Percentiles rank a stretch among this genome's conserved stretches.
These are phyloP conservation scores for Senna tora DNA, from an alignment of 306 rosid genomes.

Conservation along the genomic window DNA sequence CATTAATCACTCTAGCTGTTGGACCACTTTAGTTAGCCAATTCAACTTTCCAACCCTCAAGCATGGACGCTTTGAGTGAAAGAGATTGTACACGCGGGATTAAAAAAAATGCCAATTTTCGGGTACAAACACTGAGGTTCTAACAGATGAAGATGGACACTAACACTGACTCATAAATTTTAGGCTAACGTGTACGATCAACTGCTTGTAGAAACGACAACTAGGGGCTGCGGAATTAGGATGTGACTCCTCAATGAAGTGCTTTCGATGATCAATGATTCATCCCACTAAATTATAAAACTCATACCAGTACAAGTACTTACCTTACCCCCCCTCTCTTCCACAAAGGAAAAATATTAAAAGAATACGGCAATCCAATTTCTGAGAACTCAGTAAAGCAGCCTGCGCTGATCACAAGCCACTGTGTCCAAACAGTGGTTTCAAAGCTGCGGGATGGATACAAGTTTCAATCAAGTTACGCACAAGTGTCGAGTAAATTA, in stretches of 20 bases:
- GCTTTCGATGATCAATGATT: constrained; percentile 37
- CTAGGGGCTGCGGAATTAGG: constrained; percentile 34
- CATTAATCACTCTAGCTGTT: constrained; percentile 23
- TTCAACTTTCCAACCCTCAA: constrained; percentile 11
- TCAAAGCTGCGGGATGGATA: constrained; percentile 24
- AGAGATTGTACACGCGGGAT: background rate
- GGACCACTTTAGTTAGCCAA: constrained; percentile 32
- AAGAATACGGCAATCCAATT: background rate
- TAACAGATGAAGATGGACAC: constrained; percentile 24
- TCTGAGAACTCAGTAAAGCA: constrained; percentile 23
- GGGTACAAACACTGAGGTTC: constrained; percentile 20
- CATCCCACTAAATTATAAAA: constrained; percentile 10
- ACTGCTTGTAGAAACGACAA: constrained; percentile 33
- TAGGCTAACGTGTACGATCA: constrained; percentile 29
- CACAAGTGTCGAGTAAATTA: constrained; percentile 31
- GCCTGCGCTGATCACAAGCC: constrained; percentile 7
- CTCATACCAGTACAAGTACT: constrained; percentile 1
- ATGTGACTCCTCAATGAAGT: constrained; percentile 35
- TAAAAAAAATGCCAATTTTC: background rate
- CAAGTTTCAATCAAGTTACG: constrained; percentile 41
- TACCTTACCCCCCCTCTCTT: constrained; percentile 8
- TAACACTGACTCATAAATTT: background rate
- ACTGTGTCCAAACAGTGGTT: background rate
- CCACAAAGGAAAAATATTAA: background rate
- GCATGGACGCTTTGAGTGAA: constrained; percentile 26